phyloP scores from a whole-genome alignment of 331 rosid genomes.

The Stylosanthes scabra region DNA sequence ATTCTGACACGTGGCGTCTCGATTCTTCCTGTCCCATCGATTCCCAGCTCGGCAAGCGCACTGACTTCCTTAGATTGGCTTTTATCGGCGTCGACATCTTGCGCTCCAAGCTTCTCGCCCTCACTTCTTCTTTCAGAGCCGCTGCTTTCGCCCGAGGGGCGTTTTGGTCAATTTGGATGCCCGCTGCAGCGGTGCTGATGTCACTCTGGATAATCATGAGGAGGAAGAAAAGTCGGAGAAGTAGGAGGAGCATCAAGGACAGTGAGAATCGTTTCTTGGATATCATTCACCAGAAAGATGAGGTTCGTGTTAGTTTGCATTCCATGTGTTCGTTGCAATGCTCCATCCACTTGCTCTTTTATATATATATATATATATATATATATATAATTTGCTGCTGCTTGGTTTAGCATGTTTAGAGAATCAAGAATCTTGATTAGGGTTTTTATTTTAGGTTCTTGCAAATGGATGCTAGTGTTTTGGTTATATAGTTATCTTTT shows the following conservation, averaged over 20 bases:
- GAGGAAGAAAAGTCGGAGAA: conserved; percentile 7
- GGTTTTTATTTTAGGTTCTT: too few species aligned
- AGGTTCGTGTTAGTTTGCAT: conserved; percentile 46
- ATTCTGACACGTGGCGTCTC: conserved; percentile 45
- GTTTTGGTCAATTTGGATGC: conserved; percentile 49
- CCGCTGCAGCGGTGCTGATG: conserved; percentile 38
- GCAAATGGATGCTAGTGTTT: too few species aligned
- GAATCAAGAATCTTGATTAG: not conserved
- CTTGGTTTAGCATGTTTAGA: conserved; percentile 11
- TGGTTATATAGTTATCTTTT: not conserved
- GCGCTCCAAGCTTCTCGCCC: conserved; percentile 50
- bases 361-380: too few species aligned
- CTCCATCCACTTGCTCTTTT: not conserved
- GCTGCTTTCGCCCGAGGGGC: conserved; percentile 30
- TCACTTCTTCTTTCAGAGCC: conserved; percentile 40
- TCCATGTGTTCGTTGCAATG: conserved; percentile 28
- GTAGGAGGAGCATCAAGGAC: conserved; percentile 28
- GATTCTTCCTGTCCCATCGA: conserved; percentile 37
- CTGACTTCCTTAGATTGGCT: conserved; percentile 46
- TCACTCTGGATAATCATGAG: conserved; percentile 50
- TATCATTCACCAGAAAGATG: conserved; percentile 59
- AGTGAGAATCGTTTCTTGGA: conserved; percentile 39
- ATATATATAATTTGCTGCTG: not conserved
- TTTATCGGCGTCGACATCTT: conserved; percentile 47
- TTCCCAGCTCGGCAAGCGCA: conserved; percentile 35